Evolutionary conservation across 2,329 filamentous ascomycete genomes (phyloP), one percentile per base, ranked within the genome.

Genomic region (Phymatotrichopsis omnivora): DNA sequence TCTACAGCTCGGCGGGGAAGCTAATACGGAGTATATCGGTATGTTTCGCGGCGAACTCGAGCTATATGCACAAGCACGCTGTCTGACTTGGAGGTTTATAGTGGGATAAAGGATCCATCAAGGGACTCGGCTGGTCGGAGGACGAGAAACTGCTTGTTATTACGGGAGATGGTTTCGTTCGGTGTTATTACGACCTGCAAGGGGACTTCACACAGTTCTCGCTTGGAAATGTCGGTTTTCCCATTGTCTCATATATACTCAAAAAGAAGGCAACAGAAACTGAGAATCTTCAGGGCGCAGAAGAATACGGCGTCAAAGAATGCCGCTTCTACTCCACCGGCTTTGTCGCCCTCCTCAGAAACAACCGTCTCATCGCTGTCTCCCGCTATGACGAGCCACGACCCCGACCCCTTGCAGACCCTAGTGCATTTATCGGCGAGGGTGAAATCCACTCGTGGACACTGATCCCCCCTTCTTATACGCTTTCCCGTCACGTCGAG

Each of bases 191-290:
- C 62, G 84, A 91, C 60, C 68, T 98, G n/a, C 83, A 94, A 62
- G 85, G 82, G 52, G 89, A 96, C 61, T 98, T 98, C 61, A 85
- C 81, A 12, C 87, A 93, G 47, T 98, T 96, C 64, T 87, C 84
- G 1, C 70, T 98, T 0, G 91, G 89, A 42, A 81, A 93, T 63
- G 75, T 73, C 62, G 52, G 64, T 27, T 2, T 12, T 7, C 10
- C 3, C 35, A 24, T 17, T 12, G 5, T 10, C 19, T 12, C 14
- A 19, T 12, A 4, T 22, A 22, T 20, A 4, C 11, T 22, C 38
- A 19, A 29, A 20, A 5, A 30, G 25, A 14, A 24, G 10, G 19
- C 19, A 5, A 24, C 10, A 35, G 25, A 27, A 28, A 32, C 25
- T 51, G n/a, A 47, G 24, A 11, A 11, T 45, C 7, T 41, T 33